phyloP scores from a whole-genome alignment of 257 asterid genomes.

The Solanum boliviense region DNA sequence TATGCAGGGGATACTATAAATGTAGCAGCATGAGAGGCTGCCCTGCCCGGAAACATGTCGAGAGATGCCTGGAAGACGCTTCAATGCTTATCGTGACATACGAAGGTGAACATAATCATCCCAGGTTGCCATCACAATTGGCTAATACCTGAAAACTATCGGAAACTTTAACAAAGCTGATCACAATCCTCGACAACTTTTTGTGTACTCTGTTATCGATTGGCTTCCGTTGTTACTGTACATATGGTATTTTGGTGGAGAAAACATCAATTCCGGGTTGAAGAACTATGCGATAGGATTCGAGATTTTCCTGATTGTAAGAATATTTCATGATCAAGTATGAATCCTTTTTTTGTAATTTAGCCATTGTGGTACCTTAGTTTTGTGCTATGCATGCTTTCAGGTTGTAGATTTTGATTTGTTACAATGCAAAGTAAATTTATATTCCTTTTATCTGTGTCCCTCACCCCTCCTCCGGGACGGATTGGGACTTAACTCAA shows the following conservation, averaged over 20 bases:
- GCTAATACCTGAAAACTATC: constrained; percentile 26
- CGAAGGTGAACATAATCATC: constrained; percentile 90
- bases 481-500: background rate
- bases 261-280: background rate
- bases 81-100: constrained; percentile 85
- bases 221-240: constrained; percentile 14
- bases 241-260: background rate
- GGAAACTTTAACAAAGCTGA: background rate
- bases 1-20: constrained; percentile 85
- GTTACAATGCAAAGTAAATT: background rate
- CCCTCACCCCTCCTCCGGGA: background rate
- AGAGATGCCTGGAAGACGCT: constrained; percentile 85
- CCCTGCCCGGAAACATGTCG: constrained; percentile 93
- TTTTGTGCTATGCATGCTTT: background rate
- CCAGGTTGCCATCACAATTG: constrained; percentile 56
- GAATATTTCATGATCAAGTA: background rate
- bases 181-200: background rate
- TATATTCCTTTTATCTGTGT: background rate
- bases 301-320: background rate
- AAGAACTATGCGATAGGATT: background rate
- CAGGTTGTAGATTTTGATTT: background rate
- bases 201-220: background rate
- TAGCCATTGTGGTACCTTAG: background rate
- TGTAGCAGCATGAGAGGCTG: constrained; percentile 98
- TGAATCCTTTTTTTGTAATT: background rate